Evolutionary conservation across 1,284 basidiomycete genomes (phyloP), one percentile per base, ranked within the genome.

Genomic region (Apiotrichum laibachii): DNA sequence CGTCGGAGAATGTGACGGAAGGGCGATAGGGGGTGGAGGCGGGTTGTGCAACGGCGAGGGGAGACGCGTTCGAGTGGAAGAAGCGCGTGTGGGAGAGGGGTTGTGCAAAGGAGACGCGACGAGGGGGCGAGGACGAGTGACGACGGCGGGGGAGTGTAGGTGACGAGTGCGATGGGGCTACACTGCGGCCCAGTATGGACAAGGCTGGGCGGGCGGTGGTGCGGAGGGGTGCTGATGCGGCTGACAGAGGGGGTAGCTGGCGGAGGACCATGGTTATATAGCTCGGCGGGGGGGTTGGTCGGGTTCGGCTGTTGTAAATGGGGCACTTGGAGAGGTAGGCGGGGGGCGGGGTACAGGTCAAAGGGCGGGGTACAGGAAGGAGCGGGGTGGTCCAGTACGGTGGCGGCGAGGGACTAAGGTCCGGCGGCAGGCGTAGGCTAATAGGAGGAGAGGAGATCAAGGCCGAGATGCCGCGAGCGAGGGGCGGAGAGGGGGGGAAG

Each of bases 241-340:
- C 49, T 21, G 49, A 50, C 13, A 50, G 18, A 7, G 49, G 49
- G 35, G 49, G 37, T 0, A 50, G 3, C 13, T 34, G 18, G 19
- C 19, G 35, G 35, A 50, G 13, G 49, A 31, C 37, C 34, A 50
- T 50, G 19, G 21, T 50, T 50, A 50, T 50, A 50, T 50, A 50
- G n/a, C 4, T 31, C 26, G 26, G 4, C 4, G 26, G 26, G 26
- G 26, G n/a, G n/a, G n/a, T n/a, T n/a, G n/a, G n/a, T n/a, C n/a
- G n/a, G n/a, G n/a, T n/a, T n/a, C n/a, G n/a, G 26, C 7, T 31
- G 26, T 31, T 3, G 26, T 31, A 31, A 31, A 31, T 31, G 26
- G 26, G 26, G 26, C 26, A 4, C 26, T 31, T 31, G 26, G 26
- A 31, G 26, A 4, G 26, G 26, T 31, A 31, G 4, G n/a, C n/a